Evolutionary conservation across 2,329 filamentous ascomycete genomes (phyloP).

Genomic region (Escovopsis weberi): DNA sequence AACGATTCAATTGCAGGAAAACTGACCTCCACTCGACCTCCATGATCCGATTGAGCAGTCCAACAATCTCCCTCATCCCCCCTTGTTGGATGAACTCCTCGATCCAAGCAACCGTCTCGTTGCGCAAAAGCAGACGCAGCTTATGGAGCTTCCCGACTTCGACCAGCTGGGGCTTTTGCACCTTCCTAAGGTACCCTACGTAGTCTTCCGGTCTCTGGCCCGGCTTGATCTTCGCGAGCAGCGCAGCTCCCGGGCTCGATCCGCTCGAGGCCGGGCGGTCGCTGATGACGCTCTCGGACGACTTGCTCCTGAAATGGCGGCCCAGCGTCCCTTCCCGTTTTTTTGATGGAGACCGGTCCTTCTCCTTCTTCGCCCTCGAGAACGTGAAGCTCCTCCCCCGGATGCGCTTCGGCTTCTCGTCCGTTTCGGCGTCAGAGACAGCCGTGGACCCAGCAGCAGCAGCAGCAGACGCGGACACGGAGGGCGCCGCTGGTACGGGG

Average conservation of each 20-base stretch:
- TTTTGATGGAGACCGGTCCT: conserved; percentile 49
- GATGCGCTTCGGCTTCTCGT: conserved; percentile 35
- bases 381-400: conserved; percentile 56
- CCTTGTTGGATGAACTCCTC: conserved; percentile 80
- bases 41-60: conserved; percentile 79
- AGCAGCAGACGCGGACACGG: too few species aligned
- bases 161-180: conserved; percentile 65
- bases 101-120: conserved; percentile 93
- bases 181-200: conserved; percentile 69
- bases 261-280: conserved; percentile 39
- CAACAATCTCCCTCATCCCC: conserved; percentile 85
- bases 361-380: conserved; percentile 47
- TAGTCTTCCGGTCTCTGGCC: conserved; percentile 69
- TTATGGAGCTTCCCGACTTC: conserved; percentile 96
- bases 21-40: conserved; percentile 81
- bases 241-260: conserved; percentile 39
- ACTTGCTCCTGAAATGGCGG: conserved; percentile 56
- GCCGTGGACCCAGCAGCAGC: conserved; percentile 15
- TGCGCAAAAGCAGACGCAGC: conserved; percentile 72
- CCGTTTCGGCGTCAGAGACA: conserved; percentile 24
- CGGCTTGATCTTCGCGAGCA: conserved; percentile 56
- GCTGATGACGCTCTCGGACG: conserved; percentile 52
- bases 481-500: too few species aligned
- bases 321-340: conserved; percentile 51
- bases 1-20: neutral